Percentiles rank a stretch among this genome's conserved stretches.
Conservation (phyloP, 1,284 basidiomycete genomes). For the Trametes pubescens region DNA sequence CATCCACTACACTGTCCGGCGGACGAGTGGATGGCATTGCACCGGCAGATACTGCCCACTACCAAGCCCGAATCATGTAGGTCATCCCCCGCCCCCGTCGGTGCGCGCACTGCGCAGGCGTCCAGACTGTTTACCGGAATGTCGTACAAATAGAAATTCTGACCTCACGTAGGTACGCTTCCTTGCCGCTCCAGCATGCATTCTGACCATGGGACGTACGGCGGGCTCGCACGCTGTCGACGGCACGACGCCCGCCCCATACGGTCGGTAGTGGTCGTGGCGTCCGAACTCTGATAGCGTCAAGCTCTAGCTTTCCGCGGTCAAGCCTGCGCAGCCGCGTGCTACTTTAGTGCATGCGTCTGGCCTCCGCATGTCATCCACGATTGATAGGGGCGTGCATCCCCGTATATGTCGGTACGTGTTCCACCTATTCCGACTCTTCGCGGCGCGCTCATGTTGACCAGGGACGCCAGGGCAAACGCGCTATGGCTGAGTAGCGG, state of each 20-base stretch:
- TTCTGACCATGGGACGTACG: too few species aligned
- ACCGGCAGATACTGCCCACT: too few species aligned
- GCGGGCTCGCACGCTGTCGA: background rate
- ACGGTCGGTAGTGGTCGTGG: background rate
- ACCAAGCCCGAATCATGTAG: background rate
- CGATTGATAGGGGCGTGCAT: background rate
- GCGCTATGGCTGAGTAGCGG: too few species aligned
- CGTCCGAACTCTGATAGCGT: background rate
- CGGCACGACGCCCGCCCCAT: background rate
- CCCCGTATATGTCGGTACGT: background rate
- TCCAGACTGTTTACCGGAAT: background rate
- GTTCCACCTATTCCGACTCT: background rate
- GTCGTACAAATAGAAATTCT: background rate
- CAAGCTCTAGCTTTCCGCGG: conserved; percentile 9
- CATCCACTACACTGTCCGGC: too few species aligned
- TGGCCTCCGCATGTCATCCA: background rate
- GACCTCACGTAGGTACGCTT: background rate
- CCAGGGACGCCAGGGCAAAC: too few species aligned
- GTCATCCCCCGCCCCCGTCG: background rate
- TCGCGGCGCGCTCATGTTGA: too few species aligned
- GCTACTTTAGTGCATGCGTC: background rate
- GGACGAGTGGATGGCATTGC: too few species aligned
- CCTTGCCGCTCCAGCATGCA: background rate
- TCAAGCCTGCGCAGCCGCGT: background rate
- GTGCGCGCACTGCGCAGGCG: background rate